A percentile compares a stretch with the other conserved stretches of the same genome.
phyloP scores from a whole-genome alignment of 768 basidiomycete species.

The Paxillus rubicundulus region DNA sequence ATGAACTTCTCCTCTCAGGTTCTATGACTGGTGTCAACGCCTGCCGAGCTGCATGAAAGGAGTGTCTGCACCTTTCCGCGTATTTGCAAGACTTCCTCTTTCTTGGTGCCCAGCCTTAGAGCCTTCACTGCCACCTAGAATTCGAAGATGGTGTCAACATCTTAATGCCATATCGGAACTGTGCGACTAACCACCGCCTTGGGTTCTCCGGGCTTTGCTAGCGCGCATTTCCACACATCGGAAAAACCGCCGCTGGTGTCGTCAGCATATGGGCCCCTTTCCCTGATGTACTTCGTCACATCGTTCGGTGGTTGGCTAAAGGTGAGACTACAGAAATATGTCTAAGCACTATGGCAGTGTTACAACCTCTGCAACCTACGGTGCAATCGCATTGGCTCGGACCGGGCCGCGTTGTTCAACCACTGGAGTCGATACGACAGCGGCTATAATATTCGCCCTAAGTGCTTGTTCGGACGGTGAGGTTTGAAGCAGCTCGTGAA shows the following conservation, averaged over 20 bases:
- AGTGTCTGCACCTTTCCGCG: background rate
- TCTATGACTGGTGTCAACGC: background rate
- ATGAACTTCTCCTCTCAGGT: conserved; percentile 35
- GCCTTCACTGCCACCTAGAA: conserved; percentile 6
- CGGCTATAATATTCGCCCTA: too few species aligned
- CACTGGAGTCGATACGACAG: too few species aligned
- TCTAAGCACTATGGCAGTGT: too few species aligned
- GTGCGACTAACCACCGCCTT: background rate
- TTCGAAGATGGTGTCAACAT: too few species aligned
- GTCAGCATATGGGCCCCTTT: conserved; percentile 29
- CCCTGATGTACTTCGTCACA: conserved; percentile 32
- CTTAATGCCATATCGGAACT: background rate
- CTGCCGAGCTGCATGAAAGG: background rate
- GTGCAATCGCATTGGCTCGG: too few species aligned
- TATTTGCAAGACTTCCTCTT: background rate
- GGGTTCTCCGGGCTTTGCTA: conserved; percentile 16
- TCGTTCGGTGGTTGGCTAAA: background rate
- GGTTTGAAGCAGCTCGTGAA: too few species aligned
- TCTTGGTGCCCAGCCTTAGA: background rate
- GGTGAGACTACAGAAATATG: too few species aligned
- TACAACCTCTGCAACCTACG: too few species aligned
- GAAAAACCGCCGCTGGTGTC: conserved; percentile 42
- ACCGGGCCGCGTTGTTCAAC: too few species aligned
- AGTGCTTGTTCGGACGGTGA: too few species aligned
- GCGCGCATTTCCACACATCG: conserved; percentile 40